phyloP scores from a whole-genome alignment of 1,284 basidiomycete genomes.

The Tylopilus sp. region DNA sequence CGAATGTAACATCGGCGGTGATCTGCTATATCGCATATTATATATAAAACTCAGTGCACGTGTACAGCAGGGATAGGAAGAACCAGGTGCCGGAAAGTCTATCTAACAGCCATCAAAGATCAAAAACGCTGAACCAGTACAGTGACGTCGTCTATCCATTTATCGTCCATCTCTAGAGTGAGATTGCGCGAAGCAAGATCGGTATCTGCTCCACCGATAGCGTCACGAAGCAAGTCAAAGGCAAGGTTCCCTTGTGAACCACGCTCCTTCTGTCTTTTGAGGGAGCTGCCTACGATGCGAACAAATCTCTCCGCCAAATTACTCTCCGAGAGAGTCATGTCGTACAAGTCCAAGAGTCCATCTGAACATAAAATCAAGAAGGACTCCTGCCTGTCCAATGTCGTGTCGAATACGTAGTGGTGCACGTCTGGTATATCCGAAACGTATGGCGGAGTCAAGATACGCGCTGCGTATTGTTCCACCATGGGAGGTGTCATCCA shows the following conservation, averaged over 20 bases:
- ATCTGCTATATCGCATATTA: conserved; percentile 11
- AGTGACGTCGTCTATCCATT: conserved; percentile 74
- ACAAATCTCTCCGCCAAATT: conserved; percentile 46
- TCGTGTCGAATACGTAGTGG: conserved; percentile 38
- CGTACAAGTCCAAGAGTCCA: conserved; percentile 55
- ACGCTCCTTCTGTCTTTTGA: conserved; percentile 18
- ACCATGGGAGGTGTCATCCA: conserved; percentile 44
- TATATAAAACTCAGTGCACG: conserved; percentile 9
- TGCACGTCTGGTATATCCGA: conserved; percentile 52
- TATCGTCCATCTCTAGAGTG: conserved; percentile 60
- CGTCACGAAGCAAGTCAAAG: conserved; percentile 53
- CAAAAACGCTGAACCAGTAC: conserved; percentile 49
- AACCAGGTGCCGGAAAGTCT: conserved; percentile 5
- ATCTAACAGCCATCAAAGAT: conserved; percentile 7
- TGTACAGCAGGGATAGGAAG: not conserved
- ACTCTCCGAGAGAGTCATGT: conserved; percentile 36
- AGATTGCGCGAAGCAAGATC: conserved; percentile 54
- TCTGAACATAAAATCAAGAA: conserved; percentile 57
- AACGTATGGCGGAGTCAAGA: conserved; percentile 60
- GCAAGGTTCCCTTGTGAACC: conserved; percentile 43
- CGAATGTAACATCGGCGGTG: conserved; percentile 3
- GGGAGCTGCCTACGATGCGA: conserved; percentile 34
- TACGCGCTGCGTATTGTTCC: conserved; percentile 45
- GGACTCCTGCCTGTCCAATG: conserved; percentile 19
- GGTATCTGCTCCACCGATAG: conserved; percentile 53